These are phyloP conservation scores for Aspergillus steynii DNA, from an alignment of 495 filamentous ascomycete genomes.

Conservation along the genomic window DNA sequence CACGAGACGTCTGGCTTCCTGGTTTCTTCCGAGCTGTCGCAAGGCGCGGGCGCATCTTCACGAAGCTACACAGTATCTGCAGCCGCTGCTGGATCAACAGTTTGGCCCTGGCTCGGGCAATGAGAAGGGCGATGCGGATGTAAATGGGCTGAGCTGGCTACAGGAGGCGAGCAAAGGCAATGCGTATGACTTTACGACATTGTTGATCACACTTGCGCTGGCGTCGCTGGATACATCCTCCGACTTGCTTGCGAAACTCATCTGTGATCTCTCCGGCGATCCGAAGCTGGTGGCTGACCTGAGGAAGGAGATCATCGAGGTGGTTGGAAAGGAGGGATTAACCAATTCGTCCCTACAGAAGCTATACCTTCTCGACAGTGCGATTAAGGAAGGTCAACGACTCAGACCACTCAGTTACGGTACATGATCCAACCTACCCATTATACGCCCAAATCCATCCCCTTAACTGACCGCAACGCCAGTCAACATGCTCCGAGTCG, in stretches of 20 bases:
- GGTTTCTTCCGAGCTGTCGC: neutral
- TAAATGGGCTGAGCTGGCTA: neutral
- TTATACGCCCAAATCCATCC: neutral
- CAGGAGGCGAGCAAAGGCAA: neutral
- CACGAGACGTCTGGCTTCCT: neutral
- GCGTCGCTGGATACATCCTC: neutral
- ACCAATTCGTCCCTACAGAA: slow-evolving; percentile 1
- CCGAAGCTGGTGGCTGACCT: neutral
- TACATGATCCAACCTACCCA: neutral
- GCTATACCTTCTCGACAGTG: slow-evolving; percentile 2
- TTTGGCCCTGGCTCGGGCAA: neutral
- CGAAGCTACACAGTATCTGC: neutral
- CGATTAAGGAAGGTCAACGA: neutral
- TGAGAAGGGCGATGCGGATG: neutral
- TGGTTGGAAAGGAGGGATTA: slow-evolving; percentile 4
- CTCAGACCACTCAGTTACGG: neutral
- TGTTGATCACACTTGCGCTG: neutral
- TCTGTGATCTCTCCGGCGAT: neutral
- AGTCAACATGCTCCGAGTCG: slow-evolving; percentile 1
- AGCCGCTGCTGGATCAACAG: neutral
- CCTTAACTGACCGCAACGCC: neutral
- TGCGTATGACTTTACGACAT: neutral
- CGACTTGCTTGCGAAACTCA: neutral
- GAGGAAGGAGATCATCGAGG: neutral
- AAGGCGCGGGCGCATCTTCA: neutral